Evolutionary conservation across 2,329 filamentous ascomycete species (phyloP).

Genomic region (Chaetoscypha palmicola): DNA sequence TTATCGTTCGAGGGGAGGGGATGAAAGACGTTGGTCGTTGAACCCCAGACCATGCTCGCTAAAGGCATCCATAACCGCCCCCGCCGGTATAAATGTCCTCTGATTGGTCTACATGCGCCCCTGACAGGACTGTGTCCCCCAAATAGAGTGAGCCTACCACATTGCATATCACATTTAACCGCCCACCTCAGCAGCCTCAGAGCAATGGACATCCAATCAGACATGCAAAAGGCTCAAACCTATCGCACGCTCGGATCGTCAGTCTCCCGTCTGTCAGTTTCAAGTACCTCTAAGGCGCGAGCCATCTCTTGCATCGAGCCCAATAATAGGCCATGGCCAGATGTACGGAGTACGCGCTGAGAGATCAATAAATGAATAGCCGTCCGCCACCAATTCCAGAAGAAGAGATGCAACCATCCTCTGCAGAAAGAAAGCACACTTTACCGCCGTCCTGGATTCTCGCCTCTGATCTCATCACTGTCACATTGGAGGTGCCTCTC

Average conservation of each 20-base stretch:
- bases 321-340: conserved; percentile 21
- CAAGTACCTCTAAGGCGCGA: background rate
- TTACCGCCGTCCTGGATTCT: conserved; percentile 1
- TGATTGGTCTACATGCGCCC: too few species aligned
- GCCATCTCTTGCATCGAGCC: conserved; percentile 3
- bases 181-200: background rate
- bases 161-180: background rate
- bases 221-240: background rate
- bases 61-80: too few species aligned
- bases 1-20: too few species aligned
- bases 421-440: conserved; percentile 9
- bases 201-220: background rate
- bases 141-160: background rate
- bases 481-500: conserved; percentile 13
- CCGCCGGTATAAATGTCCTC: too few species aligned
- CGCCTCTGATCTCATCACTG: conserved; percentile 16
- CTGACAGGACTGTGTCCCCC: too few species aligned
- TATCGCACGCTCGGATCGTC: conserved; percentile 1
- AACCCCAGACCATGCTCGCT: too few species aligned
- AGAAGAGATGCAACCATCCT: too few species aligned
- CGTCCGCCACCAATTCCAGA: too few species aligned
- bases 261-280: background rate
- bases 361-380: background rate
- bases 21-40: too few species aligned
- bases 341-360: conserved; percentile 1